Conservation (phyloP, 2,329 filamentous ascomycete species). For the Cercospora sp. region DNA sequence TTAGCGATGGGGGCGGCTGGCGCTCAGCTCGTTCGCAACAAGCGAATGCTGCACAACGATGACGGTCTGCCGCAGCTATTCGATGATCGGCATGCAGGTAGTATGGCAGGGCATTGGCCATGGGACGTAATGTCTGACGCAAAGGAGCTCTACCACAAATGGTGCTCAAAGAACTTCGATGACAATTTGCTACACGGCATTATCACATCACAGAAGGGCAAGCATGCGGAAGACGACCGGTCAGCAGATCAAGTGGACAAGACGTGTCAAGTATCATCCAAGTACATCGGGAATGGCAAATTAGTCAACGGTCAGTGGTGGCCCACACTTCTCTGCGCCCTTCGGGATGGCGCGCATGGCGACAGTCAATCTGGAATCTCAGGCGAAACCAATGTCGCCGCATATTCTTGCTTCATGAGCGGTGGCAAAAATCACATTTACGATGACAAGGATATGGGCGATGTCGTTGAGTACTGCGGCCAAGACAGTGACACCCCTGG, state of each 20-base stretch:
- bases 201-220: slow-evolving; percentile 36
- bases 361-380: slow-evolving; percentile 53
- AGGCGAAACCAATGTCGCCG: slow-evolving; percentile 49
- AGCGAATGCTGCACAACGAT: slow-evolving; percentile 41
- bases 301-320: slow-evolving; percentile 57
- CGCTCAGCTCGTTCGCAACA: slow-evolving; percentile 37
- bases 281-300: slow-evolving; percentile 44
- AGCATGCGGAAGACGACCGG: slow-evolving; percentile 22
- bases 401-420: slow-evolving; percentile 58
- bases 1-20: slow-evolving; percentile 34
- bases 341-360: slow-evolving; percentile 59
- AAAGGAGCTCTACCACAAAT: slow-evolving; percentile 49
- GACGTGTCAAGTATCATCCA: slow-evolving; percentile 33
- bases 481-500: slow-evolving; percentile 44
- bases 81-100: slow-evolving; percentile 24
- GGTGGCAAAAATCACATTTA: slow-evolving; percentile 44
- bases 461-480: slow-evolving; percentile 55
- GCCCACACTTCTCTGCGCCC: slow-evolving; percentile 53
- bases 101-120: slow-evolving; percentile 40
- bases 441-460: slow-evolving; percentile 53
- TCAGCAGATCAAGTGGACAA: slow-evolving; percentile 30
- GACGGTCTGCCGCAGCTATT: slow-evolving; percentile 48
- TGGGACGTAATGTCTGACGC: slow-evolving; percentile 52
- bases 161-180: slow-evolving; percentile 46
- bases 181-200: slow-evolving; percentile 49